Conservation (phyloP, 345 rosid genomes). For the Lumnitzera littorea region DNA sequence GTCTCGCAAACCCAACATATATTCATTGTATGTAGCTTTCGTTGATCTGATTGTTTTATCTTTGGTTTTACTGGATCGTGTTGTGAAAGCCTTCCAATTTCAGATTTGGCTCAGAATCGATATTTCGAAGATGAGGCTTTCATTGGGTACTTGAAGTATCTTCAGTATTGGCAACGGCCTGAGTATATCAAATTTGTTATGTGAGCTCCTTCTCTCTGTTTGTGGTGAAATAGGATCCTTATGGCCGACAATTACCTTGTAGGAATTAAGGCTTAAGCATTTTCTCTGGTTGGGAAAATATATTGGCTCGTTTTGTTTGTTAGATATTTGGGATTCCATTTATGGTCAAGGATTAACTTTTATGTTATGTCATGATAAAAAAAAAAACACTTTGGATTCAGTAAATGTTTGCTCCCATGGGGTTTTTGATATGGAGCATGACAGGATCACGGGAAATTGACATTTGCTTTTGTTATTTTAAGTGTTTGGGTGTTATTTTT, state of each 20-base stretch:
- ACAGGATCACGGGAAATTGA: too few relatives aligned
- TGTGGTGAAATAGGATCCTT: neutral
- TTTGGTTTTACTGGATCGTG: neutral
- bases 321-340: too few relatives aligned
- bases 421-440: neutral
- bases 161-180: conserved; percentile 91
- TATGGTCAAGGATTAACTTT: too few relatives aligned
- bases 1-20: conserved; percentile 96
- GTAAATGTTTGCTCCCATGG: neutral
- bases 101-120: conserved; percentile 98
- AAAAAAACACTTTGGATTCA: too few relatives aligned
- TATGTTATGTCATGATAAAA: too few relatives aligned
- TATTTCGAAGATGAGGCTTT: conserved; percentile 97
- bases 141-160: conserved; percentile 94
- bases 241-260: too few relatives aligned
- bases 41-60: neutral
- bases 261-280: neutral
- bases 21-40: conserved; percentile 60
- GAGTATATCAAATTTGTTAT: conserved; percentile 86
- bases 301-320: neutral
- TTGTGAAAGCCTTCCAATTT: conserved; percentile 6
- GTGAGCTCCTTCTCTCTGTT: conserved; percentile 34
- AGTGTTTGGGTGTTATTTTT: too few relatives aligned
- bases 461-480: too few relatives aligned
- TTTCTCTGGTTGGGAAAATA: neutral